Evolutionary conservation across 768 basidiomycete genomes (phyloP), one percentile per base, ranked within the genome.

Genomic region (Boletus coccyginus): DNA sequence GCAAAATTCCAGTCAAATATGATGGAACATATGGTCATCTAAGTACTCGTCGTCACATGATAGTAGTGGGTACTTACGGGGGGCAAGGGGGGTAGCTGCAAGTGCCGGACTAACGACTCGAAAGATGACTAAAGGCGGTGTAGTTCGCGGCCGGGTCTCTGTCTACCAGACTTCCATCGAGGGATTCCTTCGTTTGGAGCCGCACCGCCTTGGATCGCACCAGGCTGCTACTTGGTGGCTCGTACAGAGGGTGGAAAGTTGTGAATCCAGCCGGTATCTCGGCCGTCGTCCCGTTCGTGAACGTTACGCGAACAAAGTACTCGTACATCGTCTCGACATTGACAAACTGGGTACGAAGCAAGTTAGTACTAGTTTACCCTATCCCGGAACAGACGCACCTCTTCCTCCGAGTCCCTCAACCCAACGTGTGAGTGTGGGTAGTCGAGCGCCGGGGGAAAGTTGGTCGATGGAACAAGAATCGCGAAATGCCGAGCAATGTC

Each of bases 371-470:
- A 4, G 39, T 24, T n/a, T 9, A n/a, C 10, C 27, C 32, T 12
- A 31, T 36, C 10, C 13, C 27, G n/a, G 19, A 57, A 29, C 29
- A 27, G 5, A 39, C 38, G 9, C 16, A 56, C 53, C 32, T 46
- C 50, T 49, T n/a, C 53, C 1, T 41, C n/a, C 14, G n/a, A n/a
- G n/a, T n/a, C n/a, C n/a, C 54, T 42, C 2, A 2, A 8, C 8
- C 17, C 29, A 21, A 31, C 9, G 6, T 1, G 21, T 27, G 46
- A 31, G 44, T 2, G 35, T 5, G 40, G 14, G 13, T 43, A 52
- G 16, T 66, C 58, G 16, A 56, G 14, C 8, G 46, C 55, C 0
- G 59, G 56, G 7, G 63, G 63, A 12, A 55, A 65, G 45, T 64
- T 56, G 3, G 60, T 62, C 19, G 41, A 61, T 8, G 63, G 60